A percentile compares a stretch with the other conserved stretches of the same genome.
Evolutionary conservation across 139 green algal species (phyloP).

Genomic region (Microglena sp.): DNA sequence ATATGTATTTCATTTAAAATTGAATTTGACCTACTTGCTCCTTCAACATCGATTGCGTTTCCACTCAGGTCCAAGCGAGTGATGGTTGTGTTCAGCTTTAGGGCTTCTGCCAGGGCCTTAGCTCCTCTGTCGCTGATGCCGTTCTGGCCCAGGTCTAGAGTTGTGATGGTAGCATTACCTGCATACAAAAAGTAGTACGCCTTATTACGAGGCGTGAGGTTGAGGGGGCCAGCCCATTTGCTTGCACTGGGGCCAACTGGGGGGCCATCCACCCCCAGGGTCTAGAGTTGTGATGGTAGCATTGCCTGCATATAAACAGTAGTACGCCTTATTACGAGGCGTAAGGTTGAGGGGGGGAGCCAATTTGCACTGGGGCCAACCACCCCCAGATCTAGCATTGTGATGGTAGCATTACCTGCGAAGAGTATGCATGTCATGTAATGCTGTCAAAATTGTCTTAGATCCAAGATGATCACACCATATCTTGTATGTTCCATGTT

Average conservation of each 20-base stretch:
- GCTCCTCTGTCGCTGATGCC: slow-evolving; percentile 66
- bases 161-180: slow-evolving; percentile 45
- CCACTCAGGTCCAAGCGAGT: slow-evolving; percentile 68
- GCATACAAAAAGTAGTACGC: no score
- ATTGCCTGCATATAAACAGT: slow-evolving; percentile 35
- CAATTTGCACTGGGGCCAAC: no score
- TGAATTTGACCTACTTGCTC: slow-evolving; percentile 28
- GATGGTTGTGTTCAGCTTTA: slow-evolving; percentile 86
- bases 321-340: not conserved
- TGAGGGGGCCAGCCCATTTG: not conserved
- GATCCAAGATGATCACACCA: no score
- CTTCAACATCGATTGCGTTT: slow-evolving; percentile 41
- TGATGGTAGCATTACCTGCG: slow-evolving; percentile 43
- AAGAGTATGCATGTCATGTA: no score
- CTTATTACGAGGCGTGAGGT: not conserved
- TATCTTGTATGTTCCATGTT: no score
- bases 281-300: slow-evolving; percentile 65
- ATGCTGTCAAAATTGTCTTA: no score
- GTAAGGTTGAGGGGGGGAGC: not conserved
- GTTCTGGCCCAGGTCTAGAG: slow-evolving; percentile 89
- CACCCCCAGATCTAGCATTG: slow-evolving; percentile 77
- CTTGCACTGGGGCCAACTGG: no score
- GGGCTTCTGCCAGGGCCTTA: slow-evolving; percentile 74
- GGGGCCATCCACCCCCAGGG: no score
- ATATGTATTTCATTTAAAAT: no score